Conservation (phyloP, 2,329 filamentous ascomycete species). For the Diaporthe citriasiana region DNA sequence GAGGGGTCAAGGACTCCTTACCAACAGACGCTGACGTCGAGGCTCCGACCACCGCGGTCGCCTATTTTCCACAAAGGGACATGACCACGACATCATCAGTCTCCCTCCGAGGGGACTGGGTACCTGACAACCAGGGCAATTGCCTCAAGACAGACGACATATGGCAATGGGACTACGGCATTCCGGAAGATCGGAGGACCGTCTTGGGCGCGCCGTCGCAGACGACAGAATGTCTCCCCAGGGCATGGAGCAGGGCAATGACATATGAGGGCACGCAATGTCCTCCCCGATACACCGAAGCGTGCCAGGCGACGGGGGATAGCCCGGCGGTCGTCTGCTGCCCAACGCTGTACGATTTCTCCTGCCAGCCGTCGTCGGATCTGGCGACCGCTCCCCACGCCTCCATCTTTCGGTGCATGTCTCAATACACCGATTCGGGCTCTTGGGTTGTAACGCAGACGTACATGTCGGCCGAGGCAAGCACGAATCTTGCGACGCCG, state of each 20-base stretch:
- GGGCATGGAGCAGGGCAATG: background rate
- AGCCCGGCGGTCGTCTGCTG: constrained; percentile 4
- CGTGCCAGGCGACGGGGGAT: background rate
- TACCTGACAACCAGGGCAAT: constrained; percentile 1
- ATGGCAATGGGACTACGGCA: constrained; percentile 22
- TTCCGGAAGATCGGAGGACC: background rate
- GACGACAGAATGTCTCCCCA: constrained; percentile 10
- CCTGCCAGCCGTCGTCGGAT: background rate
- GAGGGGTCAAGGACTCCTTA: background rate
- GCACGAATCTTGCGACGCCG: background rate
- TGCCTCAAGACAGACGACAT: constrained; percentile 21
- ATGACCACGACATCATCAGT: constrained; percentile 12
- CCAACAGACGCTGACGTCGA: background rate
- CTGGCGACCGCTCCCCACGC: constrained; percentile 12
- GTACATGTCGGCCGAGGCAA: background rate
- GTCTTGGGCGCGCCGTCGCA: constrained; percentile 1
- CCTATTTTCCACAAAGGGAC: background rate
- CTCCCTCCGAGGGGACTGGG: constrained; percentile 22
- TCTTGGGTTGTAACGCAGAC: constrained; percentile 7
- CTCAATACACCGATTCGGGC: constrained; percentile 2
- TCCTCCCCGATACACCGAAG: constrained; percentile 21
- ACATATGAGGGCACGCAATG: constrained; percentile 21
- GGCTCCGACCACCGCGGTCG: background rate
- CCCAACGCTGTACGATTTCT: constrained; percentile 11
- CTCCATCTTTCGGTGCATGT: constrained; percentile 9